Conservation (phyloP, 371 early-diverging fungal genomes). For the Rhizopus sp. region DNA sequence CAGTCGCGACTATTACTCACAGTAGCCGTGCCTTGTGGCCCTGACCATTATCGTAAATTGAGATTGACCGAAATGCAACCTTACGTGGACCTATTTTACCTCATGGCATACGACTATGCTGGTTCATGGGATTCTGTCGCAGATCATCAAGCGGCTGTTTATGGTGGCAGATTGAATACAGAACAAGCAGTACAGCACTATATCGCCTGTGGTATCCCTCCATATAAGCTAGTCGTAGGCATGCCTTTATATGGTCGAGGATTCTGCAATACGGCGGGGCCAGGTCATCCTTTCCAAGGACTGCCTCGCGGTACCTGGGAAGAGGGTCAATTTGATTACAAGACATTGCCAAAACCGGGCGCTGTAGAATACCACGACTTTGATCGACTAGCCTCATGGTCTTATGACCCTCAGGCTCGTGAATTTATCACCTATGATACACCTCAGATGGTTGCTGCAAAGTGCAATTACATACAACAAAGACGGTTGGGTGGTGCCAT, state of each 20-base stretch:
- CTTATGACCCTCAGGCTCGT: constrained; percentile 64
- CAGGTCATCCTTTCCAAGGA: constrained; percentile 62
- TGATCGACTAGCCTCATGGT: constrained; percentile 69
- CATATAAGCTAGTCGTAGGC: constrained; percentile 82
- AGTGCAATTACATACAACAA: constrained; percentile 71
- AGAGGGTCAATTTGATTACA: constrained; percentile 80
- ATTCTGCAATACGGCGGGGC: constrained; percentile 77
- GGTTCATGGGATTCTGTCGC: constrained; percentile 74
- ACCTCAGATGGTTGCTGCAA: constrained; percentile 64
- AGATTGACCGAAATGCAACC: constrained; percentile 63
- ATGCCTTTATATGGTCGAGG: constrained; percentile 84
- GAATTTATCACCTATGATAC: constrained; percentile 87
- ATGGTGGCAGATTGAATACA: constrained; percentile 60
- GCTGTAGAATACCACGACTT: constrained; percentile 72
- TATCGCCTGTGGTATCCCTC: constrained; percentile 68
- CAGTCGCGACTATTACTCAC: constrained; percentile 62
- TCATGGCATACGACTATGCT: constrained; percentile 82
- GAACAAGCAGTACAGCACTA: constrained; percentile 71
- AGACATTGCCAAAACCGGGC: constrained; percentile 64
- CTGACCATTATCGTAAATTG: constrained; percentile 57
- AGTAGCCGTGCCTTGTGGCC: constrained; percentile 74
- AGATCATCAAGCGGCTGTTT: constrained; percentile 87
- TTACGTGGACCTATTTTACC: constrained; percentile 71
- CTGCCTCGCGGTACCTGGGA: constrained; percentile 82
- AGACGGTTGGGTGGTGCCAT: constrained; percentile 79